A percentile compares a stretch with the other conserved stretches of the same genome.
These are phyloP conservation scores for Carex scoparia DNA, from an alignment of 176 grass and related monocot species.

Conservation along the genomic window DNA sequence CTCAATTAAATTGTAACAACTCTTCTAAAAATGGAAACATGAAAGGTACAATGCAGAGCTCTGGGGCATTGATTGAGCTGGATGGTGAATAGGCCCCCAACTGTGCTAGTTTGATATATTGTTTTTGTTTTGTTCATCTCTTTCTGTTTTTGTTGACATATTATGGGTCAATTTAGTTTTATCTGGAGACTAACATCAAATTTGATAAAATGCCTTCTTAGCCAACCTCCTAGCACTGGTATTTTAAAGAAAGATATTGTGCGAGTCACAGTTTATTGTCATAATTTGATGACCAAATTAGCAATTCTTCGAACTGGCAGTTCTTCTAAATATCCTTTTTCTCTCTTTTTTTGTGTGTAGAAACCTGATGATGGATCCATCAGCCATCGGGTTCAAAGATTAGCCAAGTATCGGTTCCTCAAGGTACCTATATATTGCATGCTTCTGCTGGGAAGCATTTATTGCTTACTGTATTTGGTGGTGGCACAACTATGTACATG, in stretches of 20 bases:
- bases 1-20: background rate
- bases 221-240: background rate
- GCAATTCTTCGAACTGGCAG: background rate
- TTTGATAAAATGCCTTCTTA: background rate
- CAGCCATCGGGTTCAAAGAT: constrained; percentile 91
- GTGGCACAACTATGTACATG: background rate
- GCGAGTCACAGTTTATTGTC: background rate
- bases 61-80: background rate
- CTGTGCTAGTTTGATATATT: background rate
- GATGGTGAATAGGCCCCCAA: background rate
- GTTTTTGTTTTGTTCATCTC: background rate
- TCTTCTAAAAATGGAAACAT: background rate
- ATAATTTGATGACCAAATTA: background rate
- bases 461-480: background rate
- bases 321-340: background rate
- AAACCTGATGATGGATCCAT: constrained; percentile 99
- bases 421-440: constrained; percentile 45
- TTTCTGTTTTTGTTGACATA: background rate
- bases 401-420: constrained; percentile 93
- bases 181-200: background rate
- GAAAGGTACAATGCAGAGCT: background rate
- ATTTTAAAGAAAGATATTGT: background rate
- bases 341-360: constrained; percentile 26
- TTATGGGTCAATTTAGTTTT: background rate
- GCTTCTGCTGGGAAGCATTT: background rate